Evolutionary conservation across 352 stramenopile species (phyloP).

Genomic region (Globisporangium takayamanum): DNA sequence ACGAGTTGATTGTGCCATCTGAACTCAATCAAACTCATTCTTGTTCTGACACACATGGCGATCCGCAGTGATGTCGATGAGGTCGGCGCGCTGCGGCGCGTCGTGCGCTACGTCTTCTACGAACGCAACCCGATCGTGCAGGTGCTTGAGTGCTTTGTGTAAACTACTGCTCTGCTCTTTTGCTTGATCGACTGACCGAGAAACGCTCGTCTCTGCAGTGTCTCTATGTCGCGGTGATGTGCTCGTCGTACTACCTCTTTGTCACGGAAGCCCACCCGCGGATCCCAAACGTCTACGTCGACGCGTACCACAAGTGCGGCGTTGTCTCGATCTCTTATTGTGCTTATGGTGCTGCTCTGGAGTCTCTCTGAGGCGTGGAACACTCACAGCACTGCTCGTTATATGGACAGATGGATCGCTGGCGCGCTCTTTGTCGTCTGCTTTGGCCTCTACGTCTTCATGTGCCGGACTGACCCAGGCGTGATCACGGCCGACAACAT

Average conservation of each 20-base stretch:
- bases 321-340: neutral
- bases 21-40: neutral
- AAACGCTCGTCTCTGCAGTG: constrained; percentile 14
- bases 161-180: neutral
- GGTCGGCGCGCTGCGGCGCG: constrained; percentile 20
- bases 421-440: constrained; percentile 49
- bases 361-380: neutral
- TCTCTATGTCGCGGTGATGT: constrained; percentile 75
- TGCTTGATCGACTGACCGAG: neutral
- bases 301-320: constrained; percentile 56
- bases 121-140: constrained; percentile 66
- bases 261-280: constrained; percentile 51
- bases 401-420: constrained; percentile 29
- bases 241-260: constrained; percentile 61
- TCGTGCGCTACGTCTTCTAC: constrained; percentile 56
- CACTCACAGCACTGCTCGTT: neutral
- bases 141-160: constrained; percentile 17
- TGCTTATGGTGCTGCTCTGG: neutral
- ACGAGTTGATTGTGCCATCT: too few species aligned
- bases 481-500: constrained; percentile 56
- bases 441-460: constrained; percentile 54
- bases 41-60: neutral
- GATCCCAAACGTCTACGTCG: constrained; percentile 60
- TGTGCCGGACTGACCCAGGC: constrained; percentile 72
- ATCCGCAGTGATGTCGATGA: neutral